Conservation (phyloP, 2,329 filamentous ascomycete species). For the Claviceps humidiphila region DNA sequence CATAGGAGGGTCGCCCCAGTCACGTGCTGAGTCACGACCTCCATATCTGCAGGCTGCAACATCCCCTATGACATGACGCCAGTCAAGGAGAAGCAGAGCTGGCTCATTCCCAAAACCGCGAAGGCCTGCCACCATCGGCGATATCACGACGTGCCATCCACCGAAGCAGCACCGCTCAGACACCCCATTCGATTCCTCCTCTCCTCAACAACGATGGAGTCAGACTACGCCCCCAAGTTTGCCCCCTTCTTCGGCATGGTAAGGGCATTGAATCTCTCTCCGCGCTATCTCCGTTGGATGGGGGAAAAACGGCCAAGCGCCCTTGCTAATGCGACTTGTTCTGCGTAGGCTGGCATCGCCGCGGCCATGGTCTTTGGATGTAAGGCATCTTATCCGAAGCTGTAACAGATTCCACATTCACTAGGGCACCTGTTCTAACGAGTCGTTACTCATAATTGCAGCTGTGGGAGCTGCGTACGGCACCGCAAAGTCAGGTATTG, state of each 20-base stretch:
- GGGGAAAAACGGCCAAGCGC: neutral
- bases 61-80: neutral
- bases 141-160: neutral
- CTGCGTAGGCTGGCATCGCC: slow-evolving; percentile 56
- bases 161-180: neutral
- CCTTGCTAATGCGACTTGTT: slow-evolving; percentile 2
- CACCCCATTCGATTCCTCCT: neutral
- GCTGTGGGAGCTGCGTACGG: slow-evolving; percentile 69
- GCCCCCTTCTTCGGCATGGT: slow-evolving; percentile 85
- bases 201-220: slow-evolving; percentile 35
- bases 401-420: too few species aligned
- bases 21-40: neutral
- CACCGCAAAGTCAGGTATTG: slow-evolving; percentile 78
- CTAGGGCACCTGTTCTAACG: slow-evolving; percentile 4
- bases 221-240: slow-evolving; percentile 60
- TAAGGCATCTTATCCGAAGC: slow-evolving; percentile 27
- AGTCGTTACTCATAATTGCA: slow-evolving; percentile 13
- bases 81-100: neutral
- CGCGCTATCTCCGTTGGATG: neutral
- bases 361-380: slow-evolving; percentile 76
- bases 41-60: neutral
- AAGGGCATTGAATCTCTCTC: slow-evolving; percentile 22
- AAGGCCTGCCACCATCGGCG: neutral
- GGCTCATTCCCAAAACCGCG: neutral
- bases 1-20: too few species aligned